Evolutionary conservation across 306 rosid species (phyloP), one percentile per base, ranked within the genome.

Genomic region (Bauhinia variegata): DNA sequence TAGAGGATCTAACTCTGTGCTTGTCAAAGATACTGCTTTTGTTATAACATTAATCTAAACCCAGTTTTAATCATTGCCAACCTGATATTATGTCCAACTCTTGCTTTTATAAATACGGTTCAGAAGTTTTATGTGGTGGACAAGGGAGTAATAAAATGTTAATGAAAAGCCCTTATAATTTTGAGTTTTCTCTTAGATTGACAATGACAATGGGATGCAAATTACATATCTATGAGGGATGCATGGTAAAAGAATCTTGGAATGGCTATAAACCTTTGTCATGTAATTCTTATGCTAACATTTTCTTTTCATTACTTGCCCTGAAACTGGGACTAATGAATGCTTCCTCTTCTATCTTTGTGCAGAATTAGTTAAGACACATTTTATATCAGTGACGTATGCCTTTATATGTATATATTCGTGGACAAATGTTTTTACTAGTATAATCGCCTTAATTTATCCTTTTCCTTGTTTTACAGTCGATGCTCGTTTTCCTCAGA

Each of bases 401-500:
- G 28, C 28, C 28, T 23, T 23, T 23, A 23, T 23, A 23, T 23
- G 2, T 23, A 23, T 23, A 50, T 54, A 15, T 72, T 76, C 36
- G 44, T 9, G 17, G 61, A 39, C 63, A 69, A 63, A 13, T 5
- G 41, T 36, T 5, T 1, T 16, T 49, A 78, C 85, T 84, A 55
- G 79, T 70, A 10, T 65, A 56, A 38, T 52, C 53, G 67, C 59
- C 50, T 59, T 31, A 43, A 8, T 28, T 52, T 58, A 67, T 75
- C 5, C 72, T 38, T 36, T 55, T 65, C 14, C 77, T 23, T 2
- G 54, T 82, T 71, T 57, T 43, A 75, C 96, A 92, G 98, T 92
- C 98, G 4, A 72, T 92, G 96, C 87, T 92, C 60, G 96, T 92
- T 77, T 89, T 92, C 82, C 77, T 92, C 78, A 78, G 86, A 65